These are phyloP conservation scores for Mortierella sp. DNA, from an alignment of 371 early-diverging fungal species.

Conservation along the genomic window DNA sequence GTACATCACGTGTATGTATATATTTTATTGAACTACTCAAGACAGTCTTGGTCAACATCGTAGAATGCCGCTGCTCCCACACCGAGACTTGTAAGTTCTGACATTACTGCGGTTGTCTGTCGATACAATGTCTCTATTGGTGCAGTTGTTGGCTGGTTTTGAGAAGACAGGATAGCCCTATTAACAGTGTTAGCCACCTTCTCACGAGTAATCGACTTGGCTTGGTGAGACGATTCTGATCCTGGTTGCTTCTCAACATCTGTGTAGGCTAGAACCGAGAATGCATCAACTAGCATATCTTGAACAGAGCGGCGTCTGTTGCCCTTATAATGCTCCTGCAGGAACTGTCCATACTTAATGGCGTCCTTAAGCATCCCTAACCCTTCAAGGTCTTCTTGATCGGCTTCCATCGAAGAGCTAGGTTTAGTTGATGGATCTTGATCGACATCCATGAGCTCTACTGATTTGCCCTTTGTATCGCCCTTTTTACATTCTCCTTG, in stretches of 20 bases:
- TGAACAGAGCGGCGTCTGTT: constrained; percentile 57
- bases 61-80: constrained; percentile 59
- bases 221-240: background rate
- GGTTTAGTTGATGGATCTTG: constrained; percentile 45
- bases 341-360: constrained; percentile 78
- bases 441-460: constrained; percentile 52
- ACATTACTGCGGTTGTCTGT: constrained; percentile 60
- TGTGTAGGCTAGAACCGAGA: constrained; percentile 84
- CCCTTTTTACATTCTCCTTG: constrained; percentile 36
- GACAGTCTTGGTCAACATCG: constrained; percentile 51
- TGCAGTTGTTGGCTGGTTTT: constrained; percentile 60
- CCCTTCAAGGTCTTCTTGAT: constrained; percentile 22
- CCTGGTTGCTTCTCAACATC: constrained; percentile 57
- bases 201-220: constrained; percentile 71
- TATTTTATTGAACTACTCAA: constrained; percentile 9
- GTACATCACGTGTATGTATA: too few relatives aligned
- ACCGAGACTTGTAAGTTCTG: constrained; percentile 62
- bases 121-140: constrained; percentile 60
- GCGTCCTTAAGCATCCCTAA: constrained; percentile 58
- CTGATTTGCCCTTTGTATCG: constrained; percentile 43
- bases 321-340: constrained; percentile 77
- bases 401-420: constrained; percentile 1
- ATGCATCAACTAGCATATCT: constrained; percentile 66
- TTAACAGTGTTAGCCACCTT: constrained; percentile 79
- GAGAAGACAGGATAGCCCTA: constrained; percentile 74